Percentiles rank a stretch among this genome's conserved stretches.
phyloP scores from a whole-genome alignment of 2,329 filamentous ascomycete genomes.

The Ceratocystis harringtonii region DNA sequence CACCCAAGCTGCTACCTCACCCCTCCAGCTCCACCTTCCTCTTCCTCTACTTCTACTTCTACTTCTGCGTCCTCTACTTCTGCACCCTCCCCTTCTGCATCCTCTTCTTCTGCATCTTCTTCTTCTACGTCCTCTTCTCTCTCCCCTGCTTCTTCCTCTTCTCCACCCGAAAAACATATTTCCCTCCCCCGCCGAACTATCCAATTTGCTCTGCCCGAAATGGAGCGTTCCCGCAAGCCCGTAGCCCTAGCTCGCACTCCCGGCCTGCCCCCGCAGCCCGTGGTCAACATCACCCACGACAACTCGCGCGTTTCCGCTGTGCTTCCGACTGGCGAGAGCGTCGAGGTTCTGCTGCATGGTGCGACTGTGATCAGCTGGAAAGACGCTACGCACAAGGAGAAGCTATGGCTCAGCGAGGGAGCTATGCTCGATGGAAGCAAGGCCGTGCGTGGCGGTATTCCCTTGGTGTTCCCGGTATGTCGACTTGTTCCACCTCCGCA shows the following conservation, averaged over 20 bases:
- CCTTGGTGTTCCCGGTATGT: constrained; percentile 78
- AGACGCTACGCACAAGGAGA: constrained; percentile 60
- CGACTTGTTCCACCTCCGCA: background rate
- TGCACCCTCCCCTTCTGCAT: no score
- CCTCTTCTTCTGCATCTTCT: no score
- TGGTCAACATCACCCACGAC: constrained; percentile 58
- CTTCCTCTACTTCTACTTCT: background rate
- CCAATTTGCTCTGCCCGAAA: constrained; percentile 25
- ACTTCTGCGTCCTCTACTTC: no score
- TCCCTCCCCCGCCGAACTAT: constrained; percentile 3
- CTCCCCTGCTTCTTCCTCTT: no score
- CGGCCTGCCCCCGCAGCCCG: constrained; percentile 56
- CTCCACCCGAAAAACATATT: constrained; percentile 26
- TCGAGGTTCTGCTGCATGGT: constrained; percentile 76
- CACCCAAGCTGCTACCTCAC: background rate
- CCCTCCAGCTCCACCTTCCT: background rate
- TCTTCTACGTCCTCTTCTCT: background rate
- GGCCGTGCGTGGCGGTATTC: constrained; percentile 80
- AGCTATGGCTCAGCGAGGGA: constrained; percentile 70
- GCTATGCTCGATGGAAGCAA: constrained; percentile 76
- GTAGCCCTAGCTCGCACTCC: constrained; percentile 60
- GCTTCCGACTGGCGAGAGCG: constrained; percentile 72
- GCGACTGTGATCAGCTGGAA: constrained; percentile 93
- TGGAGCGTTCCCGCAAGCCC: constrained; percentile 77
- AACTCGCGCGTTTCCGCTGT: constrained; percentile 60